A percentile compares a stretch with the other conserved stretches of the same genome.
These are phyloP conservation scores for Glonium stellatum DNA, from an alignment of 495 filamentous ascomycete species.

Conservation along the genomic window DNA sequence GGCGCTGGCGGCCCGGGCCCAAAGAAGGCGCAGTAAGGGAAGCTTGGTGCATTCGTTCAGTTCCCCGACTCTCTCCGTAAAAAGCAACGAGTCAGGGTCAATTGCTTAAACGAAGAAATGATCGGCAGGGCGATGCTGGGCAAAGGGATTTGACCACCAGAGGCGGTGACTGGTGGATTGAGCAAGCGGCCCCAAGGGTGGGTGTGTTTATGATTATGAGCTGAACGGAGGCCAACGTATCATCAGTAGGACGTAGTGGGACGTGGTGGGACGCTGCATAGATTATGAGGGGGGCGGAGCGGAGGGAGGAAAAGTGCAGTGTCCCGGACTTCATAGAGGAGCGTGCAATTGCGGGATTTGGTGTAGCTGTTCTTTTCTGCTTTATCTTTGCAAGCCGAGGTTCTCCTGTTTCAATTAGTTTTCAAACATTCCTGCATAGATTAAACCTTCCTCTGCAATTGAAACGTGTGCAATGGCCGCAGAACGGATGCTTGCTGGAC, in stretches of 20 bases:
- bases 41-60: background rate
- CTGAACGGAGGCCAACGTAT: background rate
- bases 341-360: slow-evolving; percentile 19
- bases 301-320: background rate
- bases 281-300: background rate
- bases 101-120: background rate
- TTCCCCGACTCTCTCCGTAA: background rate
- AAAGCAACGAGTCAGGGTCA: background rate
- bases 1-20: slow-evolving; percentile 43
- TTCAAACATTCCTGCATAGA: background rate
- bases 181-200: background rate
- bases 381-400: slow-evolving; percentile 18
- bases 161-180: background rate
- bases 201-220: background rate
- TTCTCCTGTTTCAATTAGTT: too few relatives aligned
- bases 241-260: too few relatives aligned
- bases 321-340: slow-evolving; percentile 4
- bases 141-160: background rate
- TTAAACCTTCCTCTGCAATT: too few relatives aligned
- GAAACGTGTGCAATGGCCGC: too few relatives aligned
- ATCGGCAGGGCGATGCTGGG: background rate
- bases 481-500: too few relatives aligned
- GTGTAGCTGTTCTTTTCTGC: slow-evolving; percentile 19
- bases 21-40: slow-evolving; percentile 48
- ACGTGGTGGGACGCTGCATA: background rate